Evolutionary conservation across 306 rosid genomes (phyloP).

Genomic region (Abrus pulchellus): DNA sequence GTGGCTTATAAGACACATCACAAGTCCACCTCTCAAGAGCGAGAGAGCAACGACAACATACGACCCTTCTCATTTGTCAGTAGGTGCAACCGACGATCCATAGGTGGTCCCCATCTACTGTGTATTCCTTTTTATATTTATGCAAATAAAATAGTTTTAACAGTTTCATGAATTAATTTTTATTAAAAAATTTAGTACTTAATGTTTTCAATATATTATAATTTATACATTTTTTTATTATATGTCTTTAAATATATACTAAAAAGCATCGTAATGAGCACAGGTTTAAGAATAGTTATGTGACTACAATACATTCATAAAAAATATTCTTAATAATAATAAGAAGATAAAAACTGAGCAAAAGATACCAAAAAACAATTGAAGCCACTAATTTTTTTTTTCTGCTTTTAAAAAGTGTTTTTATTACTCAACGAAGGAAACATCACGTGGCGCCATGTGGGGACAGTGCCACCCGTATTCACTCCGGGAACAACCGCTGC

Average conservation of each 20-base stretch:
- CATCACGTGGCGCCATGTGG: conserved; percentile 41
- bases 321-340: too few species aligned
- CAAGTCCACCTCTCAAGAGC: conserved; percentile 21
- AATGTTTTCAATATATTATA: too few species aligned
- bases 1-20: conserved; percentile 38
- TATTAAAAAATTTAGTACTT: too few species aligned
- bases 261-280: too few species aligned
- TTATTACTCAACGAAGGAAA: neutral
- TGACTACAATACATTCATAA: too few species aligned
- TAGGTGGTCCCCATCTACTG: neutral
- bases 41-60: conserved; percentile 36
- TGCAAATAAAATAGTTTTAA: too few species aligned
- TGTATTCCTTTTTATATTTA: neutral
- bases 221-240: too few species aligned
- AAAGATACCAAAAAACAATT: neutral
- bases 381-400: neutral
- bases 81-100: conserved; percentile 44
- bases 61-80: conserved; percentile 27
- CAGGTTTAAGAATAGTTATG: too few species aligned
- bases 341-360: too few species aligned
- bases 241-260: too few species aligned
- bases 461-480: conserved; percentile 12
- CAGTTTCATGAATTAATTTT: too few species aligned
- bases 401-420: neutral
- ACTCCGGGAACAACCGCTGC: conserved; percentile 35